Percentiles rank a stretch among this genome's conserved stretches.
These are phyloP conservation scores for Triadica sebifera DNA, from an alignment of 345 rosid genomes.

Conservation along the genomic window DNA sequence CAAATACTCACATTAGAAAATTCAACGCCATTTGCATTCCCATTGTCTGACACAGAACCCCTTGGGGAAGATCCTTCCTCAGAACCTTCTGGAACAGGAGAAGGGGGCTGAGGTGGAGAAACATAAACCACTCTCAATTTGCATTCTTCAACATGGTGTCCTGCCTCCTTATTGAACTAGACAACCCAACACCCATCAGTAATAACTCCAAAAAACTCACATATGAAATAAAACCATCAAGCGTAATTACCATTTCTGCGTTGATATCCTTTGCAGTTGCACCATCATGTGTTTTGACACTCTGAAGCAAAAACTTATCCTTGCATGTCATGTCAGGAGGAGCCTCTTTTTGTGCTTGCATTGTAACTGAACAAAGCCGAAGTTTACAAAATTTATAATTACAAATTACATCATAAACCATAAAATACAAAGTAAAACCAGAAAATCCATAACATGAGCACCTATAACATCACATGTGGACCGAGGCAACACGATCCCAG, in stretches of 20 bases:
- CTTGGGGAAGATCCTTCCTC: slow-evolving; percentile 77
- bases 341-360: slow-evolving; percentile 83
- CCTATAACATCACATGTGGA: slow-evolving; percentile 67
- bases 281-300: slow-evolving; percentile 55
- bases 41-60: slow-evolving; percentile 61
- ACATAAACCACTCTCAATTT: slow-evolving; percentile 67
- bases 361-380: slow-evolving; percentile 50
- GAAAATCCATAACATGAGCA: slow-evolving; percentile 13
- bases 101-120: slow-evolving; percentile 71
- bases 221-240: not conserved
- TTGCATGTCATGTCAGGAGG: slow-evolving; percentile 76
- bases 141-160: slow-evolving; percentile 69
- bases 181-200: slow-evolving; percentile 11
- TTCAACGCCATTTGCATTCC: slow-evolving; percentile 46
- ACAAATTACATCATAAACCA: not conserved
- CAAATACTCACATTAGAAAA: slow-evolving; percentile 44
- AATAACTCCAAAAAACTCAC: slow-evolving; percentile 9
- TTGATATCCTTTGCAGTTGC: slow-evolving; percentile 52
- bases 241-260: slow-evolving; percentile 57
- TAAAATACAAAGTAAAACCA: not conserved
- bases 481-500: slow-evolving; percentile 68
- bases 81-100: slow-evolving; percentile 72
- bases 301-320: slow-evolving; percentile 81
- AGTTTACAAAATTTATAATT: slow-evolving; percentile 3
- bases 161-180: slow-evolving; percentile 73